Evolutionary conservation across 352 stramenopile genomes (phyloP), one percentile per base, ranked within the genome.

Genomic region (Hyaloperonospora arabidopsidis): DNA sequence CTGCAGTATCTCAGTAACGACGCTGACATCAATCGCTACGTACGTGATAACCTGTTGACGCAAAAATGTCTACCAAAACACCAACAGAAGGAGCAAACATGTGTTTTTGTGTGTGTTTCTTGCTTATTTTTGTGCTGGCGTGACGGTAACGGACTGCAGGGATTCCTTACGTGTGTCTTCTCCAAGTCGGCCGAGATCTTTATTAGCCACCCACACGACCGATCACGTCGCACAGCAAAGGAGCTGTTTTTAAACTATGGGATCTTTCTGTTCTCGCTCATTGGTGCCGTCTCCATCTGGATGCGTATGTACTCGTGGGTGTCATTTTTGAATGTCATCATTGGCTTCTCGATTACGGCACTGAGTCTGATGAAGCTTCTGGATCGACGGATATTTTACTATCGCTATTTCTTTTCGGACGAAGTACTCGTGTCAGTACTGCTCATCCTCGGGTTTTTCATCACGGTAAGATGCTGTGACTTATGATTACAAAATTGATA

Each of bases 241-340:
- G 82, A 92, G 59, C 36, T 93, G 15, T 86, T 93, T 32, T 60
- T 93, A n/a, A 90, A 93, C 69, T 91, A 93, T 36, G 83, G 80
- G 22, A 88, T 89, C 40, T 93, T 93, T 52, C 36, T 93, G 21
- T 93, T 93, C 59, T 79, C 82, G 25, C 71, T 91, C 43, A 76
- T 93, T 46, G 79, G 83, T 34, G 83, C 79, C 7, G 71, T 93
- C 14, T 93, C 83, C 29, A 91, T 91, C 39, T 93, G 83, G 78
- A 78, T 89, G 63, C 79, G 83, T 39, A 86, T 90, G 77, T 91
- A 80, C 63, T 86, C 79, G 54, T 85, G 76, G 72, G 48, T 86
- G 7, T 88, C 84, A 14, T 91, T 94, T 52, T 45, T 94, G 25
- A 75, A 91, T 44, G 49, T 86, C 14, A 58, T 74, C 14, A 81